Percentiles rank a stretch among this genome's conserved stretches.
phyloP scores from a whole-genome alignment of 176 grass and related monocot species.

The Themeda triandra region DNA sequence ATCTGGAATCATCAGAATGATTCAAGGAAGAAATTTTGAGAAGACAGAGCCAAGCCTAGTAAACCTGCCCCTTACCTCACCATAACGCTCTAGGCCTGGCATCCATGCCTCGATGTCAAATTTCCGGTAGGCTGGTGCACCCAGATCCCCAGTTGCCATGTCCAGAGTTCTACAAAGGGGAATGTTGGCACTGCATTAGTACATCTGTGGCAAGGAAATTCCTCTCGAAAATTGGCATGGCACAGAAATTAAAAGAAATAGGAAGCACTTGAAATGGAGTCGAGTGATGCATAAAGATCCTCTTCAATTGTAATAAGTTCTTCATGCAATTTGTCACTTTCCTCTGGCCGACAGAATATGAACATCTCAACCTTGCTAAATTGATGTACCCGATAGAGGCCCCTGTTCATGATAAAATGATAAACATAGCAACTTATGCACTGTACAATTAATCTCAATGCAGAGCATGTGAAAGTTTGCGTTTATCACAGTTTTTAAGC shows the following conservation, averaged over 20 bases:
- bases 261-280: constrained; percentile 89
- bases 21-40: background rate
- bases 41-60: background rate
- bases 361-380: constrained; percentile 99
- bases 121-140: constrained; percentile 84
- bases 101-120: constrained; percentile 97
- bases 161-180: constrained; percentile 62
- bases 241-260: constrained; percentile 2
- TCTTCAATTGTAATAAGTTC: constrained; percentile 93
- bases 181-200: background rate
- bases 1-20: background rate
- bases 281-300: constrained; percentile 84
- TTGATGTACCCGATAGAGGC: constrained; percentile 90
- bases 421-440: constrained; percentile 5
- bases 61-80: constrained; percentile 63
- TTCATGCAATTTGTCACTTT: constrained; percentile 81
- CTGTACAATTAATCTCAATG: background rate
- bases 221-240: background rate
- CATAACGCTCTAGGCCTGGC: constrained; percentile 82
- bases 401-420: constrained; percentile 52
- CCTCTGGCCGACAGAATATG: constrained; percentile 78
- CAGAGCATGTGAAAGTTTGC: background rate
- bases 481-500: background rate
- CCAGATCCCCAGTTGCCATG: constrained; percentile 88
- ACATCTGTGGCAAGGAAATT: background rate